Evolutionary conservation across 768 basidiomycete species (phyloP).

Genomic region (Boletus huronensis): DNA sequence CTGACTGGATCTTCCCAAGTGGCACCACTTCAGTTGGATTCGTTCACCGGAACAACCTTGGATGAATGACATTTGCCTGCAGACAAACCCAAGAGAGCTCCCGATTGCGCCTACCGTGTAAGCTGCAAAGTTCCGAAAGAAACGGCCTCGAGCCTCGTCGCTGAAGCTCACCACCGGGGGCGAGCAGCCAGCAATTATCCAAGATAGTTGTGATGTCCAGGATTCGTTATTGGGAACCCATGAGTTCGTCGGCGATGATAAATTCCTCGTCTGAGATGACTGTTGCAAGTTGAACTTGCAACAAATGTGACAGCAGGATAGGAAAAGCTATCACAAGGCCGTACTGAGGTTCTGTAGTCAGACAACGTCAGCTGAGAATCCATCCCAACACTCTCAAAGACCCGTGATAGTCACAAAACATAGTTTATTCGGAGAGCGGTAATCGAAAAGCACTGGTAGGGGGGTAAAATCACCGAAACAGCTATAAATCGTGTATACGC

Average conservation of each 20-base stretch:
- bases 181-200: too few relatives aligned
- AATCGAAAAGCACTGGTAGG: constrained; percentile 20
- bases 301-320: too few relatives aligned
- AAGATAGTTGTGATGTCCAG: neutral
- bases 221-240: neutral
- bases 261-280: neutral
- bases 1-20: neutral
- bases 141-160: neutral
- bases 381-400: neutral
- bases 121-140: neutral
- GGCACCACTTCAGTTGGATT: neutral
- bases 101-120: neutral
- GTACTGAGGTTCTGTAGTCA: neutral
- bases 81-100: neutral
- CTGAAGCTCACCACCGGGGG: too few relatives aligned
- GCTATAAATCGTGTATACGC: constrained; percentile 19
- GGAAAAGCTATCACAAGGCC: too few relatives aligned
- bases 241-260: neutral
- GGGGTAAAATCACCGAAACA: constrained; percentile 10
- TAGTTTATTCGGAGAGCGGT: constrained; percentile 18
- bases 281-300: too few relatives aligned
- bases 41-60: neutral
- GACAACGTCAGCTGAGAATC: neutral
- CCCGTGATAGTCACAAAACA: constrained; percentile 9
- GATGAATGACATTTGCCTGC: neutral